Conservation (phyloP, 2,329 filamentous ascomycete species). For the Xylaria sp. region DNA sequence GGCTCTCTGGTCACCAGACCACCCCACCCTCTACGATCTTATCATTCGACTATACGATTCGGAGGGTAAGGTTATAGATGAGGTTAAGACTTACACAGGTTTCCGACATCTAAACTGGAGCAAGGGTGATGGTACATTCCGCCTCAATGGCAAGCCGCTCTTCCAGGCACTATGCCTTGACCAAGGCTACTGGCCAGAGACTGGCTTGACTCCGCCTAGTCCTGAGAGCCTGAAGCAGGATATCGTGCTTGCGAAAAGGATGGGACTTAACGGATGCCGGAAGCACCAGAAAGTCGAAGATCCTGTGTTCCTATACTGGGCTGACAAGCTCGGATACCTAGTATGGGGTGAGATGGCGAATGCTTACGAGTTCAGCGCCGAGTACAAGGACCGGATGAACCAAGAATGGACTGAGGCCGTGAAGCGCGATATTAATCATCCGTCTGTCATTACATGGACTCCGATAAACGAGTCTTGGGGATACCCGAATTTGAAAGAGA, state of each 20-base stretch:
- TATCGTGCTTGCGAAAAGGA: constrained; percentile 66
- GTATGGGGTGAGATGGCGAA: constrained; percentile 75
- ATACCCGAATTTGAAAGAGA: constrained; percentile 68
- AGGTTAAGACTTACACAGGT: constrained; percentile 69
- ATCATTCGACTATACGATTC: constrained; percentile 62
- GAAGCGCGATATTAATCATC: constrained; percentile 72
- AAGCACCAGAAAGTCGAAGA: constrained; percentile 75
- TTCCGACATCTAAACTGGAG: constrained; percentile 71
- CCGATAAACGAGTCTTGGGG: constrained; percentile 74
- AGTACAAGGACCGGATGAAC: constrained; percentile 70
- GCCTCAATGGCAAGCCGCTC: constrained; percentile 67
- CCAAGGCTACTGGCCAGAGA: constrained; percentile 72
- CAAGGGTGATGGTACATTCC: constrained; percentile 67
- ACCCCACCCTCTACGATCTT: constrained; percentile 67
- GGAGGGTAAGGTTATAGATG: constrained; percentile 59
- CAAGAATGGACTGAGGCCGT: constrained; percentile 73
- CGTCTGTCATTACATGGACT: constrained; percentile 73
- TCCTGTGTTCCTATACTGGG: constrained; percentile 70
- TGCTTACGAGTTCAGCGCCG: constrained; percentile 69
- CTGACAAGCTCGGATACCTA: constrained; percentile 69
- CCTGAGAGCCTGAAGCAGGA: constrained; percentile 60
- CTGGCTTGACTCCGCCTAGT: constrained; percentile 68
- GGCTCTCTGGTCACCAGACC: constrained; percentile 71
- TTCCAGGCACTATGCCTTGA: constrained; percentile 71
- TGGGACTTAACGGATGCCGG: constrained; percentile 73